A percentile compares a stretch with the other conserved stretches of the same genome.
phyloP scores from a whole-genome alignment of 1,284 basidiomycete species.

The Fistulinella cinereoalba region DNA sequence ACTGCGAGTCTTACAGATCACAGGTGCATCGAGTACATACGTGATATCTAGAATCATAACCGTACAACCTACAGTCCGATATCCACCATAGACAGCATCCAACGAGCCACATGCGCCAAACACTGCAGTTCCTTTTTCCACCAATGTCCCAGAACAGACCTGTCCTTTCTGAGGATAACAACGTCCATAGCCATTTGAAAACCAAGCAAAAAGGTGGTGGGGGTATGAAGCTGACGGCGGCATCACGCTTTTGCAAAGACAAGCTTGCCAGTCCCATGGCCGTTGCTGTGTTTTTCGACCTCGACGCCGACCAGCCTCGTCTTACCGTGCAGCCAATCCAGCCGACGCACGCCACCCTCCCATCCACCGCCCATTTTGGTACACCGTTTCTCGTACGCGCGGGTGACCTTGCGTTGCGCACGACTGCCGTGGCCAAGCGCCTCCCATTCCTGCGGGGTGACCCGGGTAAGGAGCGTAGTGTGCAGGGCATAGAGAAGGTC shows the following conservation, averaged over 20 bases:
- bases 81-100: slow-evolving; percentile 11
- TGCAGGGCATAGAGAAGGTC: slow-evolving; percentile 63
- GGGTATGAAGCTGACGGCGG: not conserved
- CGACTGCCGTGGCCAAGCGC: slow-evolving; percentile 52
- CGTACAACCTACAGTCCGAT: no score
- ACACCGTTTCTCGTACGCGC: slow-evolving; percentile 63
- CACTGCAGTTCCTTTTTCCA: not conserved
- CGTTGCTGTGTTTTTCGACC: slow-evolving; percentile 46
- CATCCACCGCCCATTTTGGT: slow-evolving; percentile 59
- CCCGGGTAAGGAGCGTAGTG: slow-evolving; percentile 50
- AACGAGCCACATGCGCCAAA: slow-evolving; percentile 14
- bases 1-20: slow-evolving; percentile 18
- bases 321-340: slow-evolving; percentile 65
- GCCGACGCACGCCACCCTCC: slow-evolving; percentile 61
- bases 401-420: slow-evolving; percentile 52
- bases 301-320: slow-evolving; percentile 61
- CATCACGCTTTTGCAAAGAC: slow-evolving; percentile 45
- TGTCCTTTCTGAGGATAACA: not conserved
- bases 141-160: not conserved
- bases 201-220: slow-evolving; percentile 7
- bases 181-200: not conserved
- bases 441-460: slow-evolving; percentile 65
- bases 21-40: slow-evolving; percentile 12
- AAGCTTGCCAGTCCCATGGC: slow-evolving; percentile 44
- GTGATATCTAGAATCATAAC: slow-evolving; percentile 15